These are phyloP conservation scores for Globisporangium echinulatum DNA, from an alignment of 352 stramenopile species.

Conservation along the genomic window DNA sequence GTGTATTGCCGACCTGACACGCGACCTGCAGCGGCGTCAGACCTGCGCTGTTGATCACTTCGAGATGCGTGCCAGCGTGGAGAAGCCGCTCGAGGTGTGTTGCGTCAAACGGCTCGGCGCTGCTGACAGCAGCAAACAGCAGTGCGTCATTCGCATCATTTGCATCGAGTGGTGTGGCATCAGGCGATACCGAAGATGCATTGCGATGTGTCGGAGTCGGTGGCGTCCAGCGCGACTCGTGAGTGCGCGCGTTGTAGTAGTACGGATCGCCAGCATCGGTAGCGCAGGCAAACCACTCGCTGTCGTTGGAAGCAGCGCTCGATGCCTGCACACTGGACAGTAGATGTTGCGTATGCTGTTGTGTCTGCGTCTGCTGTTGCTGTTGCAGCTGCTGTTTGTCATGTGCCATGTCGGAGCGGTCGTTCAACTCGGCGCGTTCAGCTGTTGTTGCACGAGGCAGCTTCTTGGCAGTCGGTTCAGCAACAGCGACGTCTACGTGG, in stretches of 20 bases:
- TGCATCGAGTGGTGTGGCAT: background rate
- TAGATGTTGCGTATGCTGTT: background rate
- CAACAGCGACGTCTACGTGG: too few species aligned
- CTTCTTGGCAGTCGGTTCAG: too few species aligned
- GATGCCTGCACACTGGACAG: background rate
- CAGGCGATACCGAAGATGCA: background rate
- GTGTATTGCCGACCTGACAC: slow-evolving; percentile 37
- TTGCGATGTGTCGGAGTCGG: slow-evolving; percentile 11
- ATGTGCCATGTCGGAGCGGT: too few species aligned
- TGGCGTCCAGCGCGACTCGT: slow-evolving; percentile 56
- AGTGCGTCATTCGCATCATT: slow-evolving; percentile 1
- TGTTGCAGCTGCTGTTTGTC: too few species aligned
- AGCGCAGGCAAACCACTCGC: slow-evolving; percentile 31
- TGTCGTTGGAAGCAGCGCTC: background rate
- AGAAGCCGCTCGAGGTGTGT: slow-evolving; percentile 31
- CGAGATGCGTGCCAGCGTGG: slow-evolving; percentile 24
- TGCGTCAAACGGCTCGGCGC: slow-evolving; percentile 16
- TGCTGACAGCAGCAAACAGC: slow-evolving; percentile 22
- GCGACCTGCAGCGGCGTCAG: slow-evolving; percentile 47
- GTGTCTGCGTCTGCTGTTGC: too few species aligned
- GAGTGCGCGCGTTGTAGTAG: slow-evolving; percentile 60
- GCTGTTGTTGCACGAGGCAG: too few species aligned
- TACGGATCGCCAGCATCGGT: slow-evolving; percentile 55
- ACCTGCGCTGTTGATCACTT: slow-evolving; percentile 24
- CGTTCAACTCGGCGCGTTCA: too few species aligned